Evolutionary conservation across 2,329 filamentous ascomycete species (phyloP).

Genomic region (Diaporthe batatas): DNA sequence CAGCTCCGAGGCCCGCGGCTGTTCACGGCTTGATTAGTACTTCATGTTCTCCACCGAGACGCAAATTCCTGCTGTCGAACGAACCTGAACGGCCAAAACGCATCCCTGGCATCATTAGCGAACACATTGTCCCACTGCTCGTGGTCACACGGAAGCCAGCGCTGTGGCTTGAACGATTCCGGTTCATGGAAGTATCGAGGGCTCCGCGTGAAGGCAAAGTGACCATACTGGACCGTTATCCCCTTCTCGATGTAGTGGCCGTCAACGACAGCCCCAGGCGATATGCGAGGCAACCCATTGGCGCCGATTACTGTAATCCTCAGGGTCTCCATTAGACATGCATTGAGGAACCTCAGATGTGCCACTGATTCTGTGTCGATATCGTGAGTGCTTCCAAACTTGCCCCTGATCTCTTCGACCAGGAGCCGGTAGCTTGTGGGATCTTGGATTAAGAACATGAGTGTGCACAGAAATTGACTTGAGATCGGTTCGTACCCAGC

Average conservation of each 20-base stretch:
- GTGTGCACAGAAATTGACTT: conserved; percentile 7
- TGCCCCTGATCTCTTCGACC: neutral
- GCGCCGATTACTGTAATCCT: neutral
- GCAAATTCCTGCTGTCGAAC: neutral
- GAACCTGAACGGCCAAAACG: neutral
- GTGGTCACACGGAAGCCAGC: conserved; percentile 1
- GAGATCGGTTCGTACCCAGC: neutral
- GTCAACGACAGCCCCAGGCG: neutral
- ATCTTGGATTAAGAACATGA: neutral
- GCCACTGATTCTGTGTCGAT: neutral
- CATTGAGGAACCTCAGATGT: neutral
- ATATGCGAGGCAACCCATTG: neutral
- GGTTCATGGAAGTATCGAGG: neutral
- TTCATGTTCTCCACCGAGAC: neutral
- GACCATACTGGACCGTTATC: neutral
- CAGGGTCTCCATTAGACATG: conserved; percentile 1
- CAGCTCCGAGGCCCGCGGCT: conserved; percentile 5
- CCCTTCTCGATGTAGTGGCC: conserved; percentile 16
- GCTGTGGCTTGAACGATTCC: neutral
- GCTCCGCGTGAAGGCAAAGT: conserved; percentile 16
- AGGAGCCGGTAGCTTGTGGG: neutral
- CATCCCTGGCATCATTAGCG: conserved; percentile 10
- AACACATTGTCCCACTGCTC: neutral
- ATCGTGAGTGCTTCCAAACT: neutral
- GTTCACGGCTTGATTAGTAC: neutral